A percentile compares a stretch with the other conserved stretches of the same genome.
These are phyloP conservation scores for Metschnikowia lunata DNA, from an alignment of 805 yeast genomes.

Conservation along the genomic window DNA sequence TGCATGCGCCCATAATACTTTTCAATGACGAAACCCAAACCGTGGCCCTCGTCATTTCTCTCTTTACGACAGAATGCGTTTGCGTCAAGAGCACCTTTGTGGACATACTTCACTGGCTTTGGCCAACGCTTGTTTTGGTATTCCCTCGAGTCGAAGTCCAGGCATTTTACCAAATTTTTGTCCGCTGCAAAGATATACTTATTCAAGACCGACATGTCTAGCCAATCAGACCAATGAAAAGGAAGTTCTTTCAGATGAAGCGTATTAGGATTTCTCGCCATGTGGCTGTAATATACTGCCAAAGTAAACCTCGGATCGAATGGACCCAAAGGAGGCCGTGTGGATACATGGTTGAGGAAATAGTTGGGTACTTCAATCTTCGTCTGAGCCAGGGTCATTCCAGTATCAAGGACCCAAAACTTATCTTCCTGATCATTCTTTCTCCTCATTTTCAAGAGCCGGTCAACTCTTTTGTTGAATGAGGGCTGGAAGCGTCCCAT, in stretches of 20 bases:
- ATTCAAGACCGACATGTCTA: conserved; percentile 42
- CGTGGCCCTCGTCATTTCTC: conserved; percentile 17
- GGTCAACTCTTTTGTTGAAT: conserved; percentile 10
- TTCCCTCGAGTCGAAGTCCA: conserved; percentile 10
- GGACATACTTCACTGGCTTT: neutral
- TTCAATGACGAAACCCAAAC: conserved; percentile 21
- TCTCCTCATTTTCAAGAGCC: conserved; percentile 3
- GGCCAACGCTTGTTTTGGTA: conserved; percentile 7
- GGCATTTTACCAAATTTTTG: conserved; percentile 2
- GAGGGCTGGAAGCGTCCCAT: no score
- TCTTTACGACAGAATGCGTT: conserved; percentile 4
- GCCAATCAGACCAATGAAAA: conserved; percentile 56
- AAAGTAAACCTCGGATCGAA: conserved; percentile 27
- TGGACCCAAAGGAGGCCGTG: conserved; percentile 19
- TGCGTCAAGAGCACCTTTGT: conserved; percentile 11
- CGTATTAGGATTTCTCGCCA: conserved; percentile 8
- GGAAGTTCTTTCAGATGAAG: conserved; percentile 16
- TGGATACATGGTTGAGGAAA: conserved; percentile 1
- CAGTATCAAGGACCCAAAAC: conserved; percentile 17
- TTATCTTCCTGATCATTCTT: conserved; percentile 9
- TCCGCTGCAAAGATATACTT: conserved; percentile 5
- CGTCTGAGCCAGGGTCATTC: conserved; percentile 7
- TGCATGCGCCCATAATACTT: conserved; percentile 15
- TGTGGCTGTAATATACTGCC: conserved; percentile 19
- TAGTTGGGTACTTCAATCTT: conserved; percentile 15